phyloP scores from a whole-genome alignment of 2,329 filamentous ascomycete species.

The Colletotrichum shisoi region DNA sequence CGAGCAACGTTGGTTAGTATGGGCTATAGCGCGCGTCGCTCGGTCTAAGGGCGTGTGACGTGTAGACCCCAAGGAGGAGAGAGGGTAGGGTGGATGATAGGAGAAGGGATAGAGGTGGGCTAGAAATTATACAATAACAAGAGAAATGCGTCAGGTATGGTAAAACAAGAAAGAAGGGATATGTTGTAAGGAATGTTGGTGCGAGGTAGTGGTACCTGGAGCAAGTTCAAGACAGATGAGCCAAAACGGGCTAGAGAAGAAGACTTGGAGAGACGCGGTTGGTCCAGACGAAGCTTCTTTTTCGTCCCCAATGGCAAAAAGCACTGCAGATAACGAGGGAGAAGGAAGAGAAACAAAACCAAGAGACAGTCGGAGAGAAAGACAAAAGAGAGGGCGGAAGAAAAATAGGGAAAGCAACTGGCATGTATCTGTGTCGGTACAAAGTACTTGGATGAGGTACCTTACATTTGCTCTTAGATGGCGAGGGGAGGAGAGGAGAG shows the following conservation, averaged over 20 bases:
- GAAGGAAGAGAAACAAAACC: constrained; percentile 15
- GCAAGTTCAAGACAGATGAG: background rate
- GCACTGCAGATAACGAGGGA: background rate
- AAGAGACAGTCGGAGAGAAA: background rate
- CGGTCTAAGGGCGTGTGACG: constrained; percentile 12
- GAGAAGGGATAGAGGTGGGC: constrained; percentile 17
- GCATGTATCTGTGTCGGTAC: constrained; percentile 33
- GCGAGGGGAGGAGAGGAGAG: background rate
- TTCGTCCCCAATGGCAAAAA: constrained; percentile 14
- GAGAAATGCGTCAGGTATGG: constrained; percentile 15
- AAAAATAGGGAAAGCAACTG: constrained; percentile 34
- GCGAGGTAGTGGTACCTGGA: constrained; percentile 18
- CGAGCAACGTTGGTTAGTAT: constrained; percentile 34
- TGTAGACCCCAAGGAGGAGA: background rate
- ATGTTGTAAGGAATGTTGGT: constrained; percentile 26
- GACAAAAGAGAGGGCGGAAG: constrained; percentile 10
- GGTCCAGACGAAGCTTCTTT: constrained; percentile 8
- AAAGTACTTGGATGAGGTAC: constrained; percentile 12
- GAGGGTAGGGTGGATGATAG: background rate
- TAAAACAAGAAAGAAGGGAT: constrained; percentile 1
- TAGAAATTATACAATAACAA: constrained; percentile 32
- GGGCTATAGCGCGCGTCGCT: constrained; percentile 32
- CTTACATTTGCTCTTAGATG: background rate
- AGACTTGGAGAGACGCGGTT: constrained; percentile 14
- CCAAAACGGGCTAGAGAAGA: constrained; percentile 12